Percentiles rank a stretch among this genome's conserved stretches.
These are phyloP conservation scores for Taiozyma sp. DNA, from an alignment of 1,139 yeast genomes.

Conservation along the genomic window DNA sequence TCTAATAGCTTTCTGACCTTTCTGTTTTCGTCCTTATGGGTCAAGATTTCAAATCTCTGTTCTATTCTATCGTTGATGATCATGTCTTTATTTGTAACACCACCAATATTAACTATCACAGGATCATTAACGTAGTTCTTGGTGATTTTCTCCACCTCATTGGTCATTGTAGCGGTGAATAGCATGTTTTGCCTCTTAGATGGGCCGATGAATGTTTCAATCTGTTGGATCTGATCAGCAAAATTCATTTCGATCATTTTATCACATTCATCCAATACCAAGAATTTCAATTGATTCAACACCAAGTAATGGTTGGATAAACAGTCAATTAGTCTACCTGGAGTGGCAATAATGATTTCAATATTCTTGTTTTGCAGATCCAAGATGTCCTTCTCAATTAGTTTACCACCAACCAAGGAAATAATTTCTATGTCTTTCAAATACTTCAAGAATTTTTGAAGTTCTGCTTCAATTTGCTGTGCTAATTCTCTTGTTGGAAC, in stretches of 20 bases:
- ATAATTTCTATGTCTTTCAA: slow-evolving; percentile 46
- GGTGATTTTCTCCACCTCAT: slow-evolving; percentile 62
- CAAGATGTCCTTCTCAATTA: slow-evolving; percentile 66
- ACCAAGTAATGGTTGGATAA: slow-evolving; percentile 60
- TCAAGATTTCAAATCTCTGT: slow-evolving; percentile 57
- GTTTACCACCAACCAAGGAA: slow-evolving; percentile 86
- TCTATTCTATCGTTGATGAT: slow-evolving; percentile 46
- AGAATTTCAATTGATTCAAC: slow-evolving; percentile 55
- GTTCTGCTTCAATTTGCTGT: slow-evolving; percentile 70
- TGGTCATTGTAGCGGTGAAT: slow-evolving; percentile 94
- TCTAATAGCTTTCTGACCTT: slow-evolving; percentile 31
- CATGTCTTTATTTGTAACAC: slow-evolving; percentile 33
- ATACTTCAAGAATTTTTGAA: slow-evolving; percentile 42
- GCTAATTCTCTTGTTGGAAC: slow-evolving; percentile 97
- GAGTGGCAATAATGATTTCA: slow-evolving; percentile 87
- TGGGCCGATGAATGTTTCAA: slow-evolving; percentile 30
- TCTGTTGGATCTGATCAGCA: slow-evolving; percentile 66
- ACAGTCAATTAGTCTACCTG: slow-evolving; percentile 83
- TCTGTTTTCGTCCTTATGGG: slow-evolving; percentile 28
- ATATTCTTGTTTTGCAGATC: slow-evolving; percentile 56
- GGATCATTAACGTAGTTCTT: slow-evolving; percentile 56
- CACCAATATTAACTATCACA: slow-evolving; percentile 60
- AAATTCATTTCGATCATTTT: slow-evolving; percentile 94
- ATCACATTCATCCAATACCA: slow-evolving; percentile 91
- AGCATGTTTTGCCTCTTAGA: slow-evolving; percentile 56